Evolutionary conservation across 192 early-diverging fungal genomes (phyloP).

Genomic region (Coemansia sp.): DNA sequence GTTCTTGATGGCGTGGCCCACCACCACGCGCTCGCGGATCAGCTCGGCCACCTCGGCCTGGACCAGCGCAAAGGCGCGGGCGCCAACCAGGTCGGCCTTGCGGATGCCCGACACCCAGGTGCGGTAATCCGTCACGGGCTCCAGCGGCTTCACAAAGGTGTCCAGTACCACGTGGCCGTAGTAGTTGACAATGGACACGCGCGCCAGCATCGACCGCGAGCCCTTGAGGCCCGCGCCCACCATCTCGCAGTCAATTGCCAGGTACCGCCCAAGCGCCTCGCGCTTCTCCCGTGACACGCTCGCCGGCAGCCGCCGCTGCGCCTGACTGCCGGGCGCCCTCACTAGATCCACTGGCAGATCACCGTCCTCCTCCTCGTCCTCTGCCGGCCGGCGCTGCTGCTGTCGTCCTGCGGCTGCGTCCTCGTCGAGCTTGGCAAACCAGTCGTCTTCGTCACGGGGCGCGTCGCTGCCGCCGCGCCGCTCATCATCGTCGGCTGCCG

Average conservation of each 20-base stretch:
- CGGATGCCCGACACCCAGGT: constrained; percentile 91
- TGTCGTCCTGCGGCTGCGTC: constrained; percentile 1
- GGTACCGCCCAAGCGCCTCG: constrained; percentile 67
- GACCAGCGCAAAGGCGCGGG: constrained; percentile 70
- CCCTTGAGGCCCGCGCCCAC: constrained; percentile 91
- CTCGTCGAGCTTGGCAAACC: constrained; percentile 32
- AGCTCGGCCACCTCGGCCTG: constrained; percentile 77
- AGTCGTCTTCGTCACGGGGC: constrained; percentile 26
- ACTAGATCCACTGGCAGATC: constrained; percentile 20
- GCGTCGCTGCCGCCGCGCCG: constrained; percentile 7
- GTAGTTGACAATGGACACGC: constrained; percentile 92
- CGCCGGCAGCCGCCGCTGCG: background rate
- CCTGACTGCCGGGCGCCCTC: constrained; percentile 6
- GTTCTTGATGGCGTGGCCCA: constrained; percentile 88
- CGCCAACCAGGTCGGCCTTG: constrained; percentile 60
- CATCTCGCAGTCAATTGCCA: constrained; percentile 99
- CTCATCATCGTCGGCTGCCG: constrained; percentile 17
- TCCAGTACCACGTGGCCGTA: constrained; percentile 84
- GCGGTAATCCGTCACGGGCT: constrained; percentile 87
- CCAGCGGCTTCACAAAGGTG: constrained; percentile 75
- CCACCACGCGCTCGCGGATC: constrained; percentile 76
- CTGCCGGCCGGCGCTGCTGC: constrained; percentile 14
- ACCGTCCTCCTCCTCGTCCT: constrained; percentile 25
- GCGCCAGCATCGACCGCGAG: constrained; percentile 75
- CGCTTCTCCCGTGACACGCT: constrained; percentile 17